These are phyloP conservation scores for Trypanosoma platydactyli DNA, from an alignment of 208 protist genomes.

Conservation along the genomic window DNA sequence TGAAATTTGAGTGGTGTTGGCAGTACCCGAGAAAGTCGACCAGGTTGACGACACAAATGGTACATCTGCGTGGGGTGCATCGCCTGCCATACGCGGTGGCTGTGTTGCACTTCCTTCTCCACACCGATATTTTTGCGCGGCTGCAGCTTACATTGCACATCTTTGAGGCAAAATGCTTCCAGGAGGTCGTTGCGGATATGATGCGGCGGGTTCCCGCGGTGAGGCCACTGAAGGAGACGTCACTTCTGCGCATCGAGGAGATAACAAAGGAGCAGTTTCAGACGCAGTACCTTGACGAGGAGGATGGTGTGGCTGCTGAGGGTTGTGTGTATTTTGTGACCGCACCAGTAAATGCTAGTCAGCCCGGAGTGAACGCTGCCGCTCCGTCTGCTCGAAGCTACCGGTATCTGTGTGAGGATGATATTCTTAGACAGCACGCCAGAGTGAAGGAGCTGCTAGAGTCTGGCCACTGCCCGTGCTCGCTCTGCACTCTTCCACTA, in stretches of 20 bases:
- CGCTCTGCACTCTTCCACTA: slow-evolving; percentile 73
- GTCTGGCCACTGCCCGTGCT: slow-evolving; percentile 54
- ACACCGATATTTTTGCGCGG: slow-evolving; percentile 55
- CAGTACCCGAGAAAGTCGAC: slow-evolving; percentile 80
- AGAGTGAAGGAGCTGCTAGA: slow-evolving; percentile 41
- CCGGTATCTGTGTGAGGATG: slow-evolving; percentile 40
- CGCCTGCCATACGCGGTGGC: slow-evolving; percentile 63
- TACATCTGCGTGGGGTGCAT: slow-evolving; percentile 33
- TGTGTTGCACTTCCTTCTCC: slow-evolving; percentile 58
- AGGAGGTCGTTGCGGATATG: slow-evolving; percentile 31
- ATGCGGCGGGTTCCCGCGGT: slow-evolving; percentile 27
- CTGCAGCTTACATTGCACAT: slow-evolving; percentile 76
- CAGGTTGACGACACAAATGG: slow-evolving; percentile 42
- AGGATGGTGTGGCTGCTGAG: slow-evolving; percentile 5
- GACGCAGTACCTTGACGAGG: slow-evolving; percentile 39
- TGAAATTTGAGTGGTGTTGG: slow-evolving; percentile 97
- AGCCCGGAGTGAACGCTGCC: not conserved
- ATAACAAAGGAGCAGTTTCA: slow-evolving; percentile 58
- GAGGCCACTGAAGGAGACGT: slow-evolving; percentile 32
- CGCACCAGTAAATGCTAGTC: slow-evolving; percentile 2
- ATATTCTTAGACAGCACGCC: slow-evolving; percentile 52
- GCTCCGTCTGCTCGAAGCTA: slow-evolving; percentile 23
- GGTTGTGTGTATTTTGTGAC: slow-evolving; percentile 21
- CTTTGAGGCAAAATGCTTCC: slow-evolving; percentile 51
- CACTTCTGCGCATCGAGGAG: slow-evolving; percentile 58